phyloP scores from a whole-genome alignment of 208 protist species.

The Chromosphaera perkinsii region DNA sequence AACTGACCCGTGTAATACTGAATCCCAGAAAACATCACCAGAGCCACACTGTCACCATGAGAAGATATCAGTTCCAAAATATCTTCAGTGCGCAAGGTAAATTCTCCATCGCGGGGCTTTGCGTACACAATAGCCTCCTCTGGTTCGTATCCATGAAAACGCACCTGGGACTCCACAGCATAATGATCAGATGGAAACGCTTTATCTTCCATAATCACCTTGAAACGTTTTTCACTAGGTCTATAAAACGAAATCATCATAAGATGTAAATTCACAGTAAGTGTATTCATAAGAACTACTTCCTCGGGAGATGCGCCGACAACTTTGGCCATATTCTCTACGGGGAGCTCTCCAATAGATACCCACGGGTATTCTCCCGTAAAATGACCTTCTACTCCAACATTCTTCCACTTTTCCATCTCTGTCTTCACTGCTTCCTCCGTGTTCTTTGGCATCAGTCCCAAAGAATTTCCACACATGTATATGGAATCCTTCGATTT shows the following conservation, averaged over 20 bases:
- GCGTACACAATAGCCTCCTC: constrained; percentile 54
- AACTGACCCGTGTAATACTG: constrained; percentile 86
- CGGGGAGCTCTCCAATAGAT: constrained; percentile 68
- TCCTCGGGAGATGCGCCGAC: constrained; percentile 64
- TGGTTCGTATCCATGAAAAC: constrained; percentile 68
- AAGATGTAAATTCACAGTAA: constrained; percentile 80
- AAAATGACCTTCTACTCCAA: constrained; percentile 65
- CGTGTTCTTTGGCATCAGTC: constrained; percentile 72
- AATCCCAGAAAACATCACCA: constrained; percentile 75
- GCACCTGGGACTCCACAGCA: constrained; percentile 75
- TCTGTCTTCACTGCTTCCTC: constrained; percentile 58
- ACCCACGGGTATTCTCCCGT: constrained; percentile 67
- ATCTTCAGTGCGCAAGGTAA: constrained; percentile 64
- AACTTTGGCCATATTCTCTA: constrained; percentile 63
- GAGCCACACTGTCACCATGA: constrained; percentile 70
- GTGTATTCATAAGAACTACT: constrained; percentile 82
- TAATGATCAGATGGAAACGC: constrained; percentile 65
- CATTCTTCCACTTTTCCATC: constrained; percentile 78
- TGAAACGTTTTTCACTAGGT: constrained; percentile 69
- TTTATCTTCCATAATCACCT: constrained; percentile 79
- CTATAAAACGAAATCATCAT: constrained; percentile 81
- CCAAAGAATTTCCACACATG: constrained; percentile 76
- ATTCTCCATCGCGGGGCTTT: constrained; percentile 52
- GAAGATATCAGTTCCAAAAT: constrained; percentile 68
- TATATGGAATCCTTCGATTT: constrained; percentile 51